Percentiles rank a stretch among this genome's conserved stretches.
phyloP scores from a whole-genome alignment of 768 basidiomycete species.

The Boletales sp. region DNA sequence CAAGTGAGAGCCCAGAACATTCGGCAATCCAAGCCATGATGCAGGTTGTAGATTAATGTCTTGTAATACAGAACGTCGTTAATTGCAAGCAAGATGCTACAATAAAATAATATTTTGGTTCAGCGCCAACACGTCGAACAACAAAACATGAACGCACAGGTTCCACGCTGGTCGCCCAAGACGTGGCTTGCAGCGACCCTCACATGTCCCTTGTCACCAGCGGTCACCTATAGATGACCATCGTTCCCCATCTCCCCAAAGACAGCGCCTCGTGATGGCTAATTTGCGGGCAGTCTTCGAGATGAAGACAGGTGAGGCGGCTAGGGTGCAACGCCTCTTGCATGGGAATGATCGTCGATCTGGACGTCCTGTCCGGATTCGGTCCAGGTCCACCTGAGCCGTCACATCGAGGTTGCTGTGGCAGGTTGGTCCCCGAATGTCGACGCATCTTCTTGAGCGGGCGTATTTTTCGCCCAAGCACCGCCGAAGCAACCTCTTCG shows the following conservation, averaged over 20 bases:
- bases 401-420: slow-evolving; percentile 9
- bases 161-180: slow-evolving; percentile 14
- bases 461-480: slow-evolving; percentile 29
- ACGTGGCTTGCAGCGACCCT: not conserved
- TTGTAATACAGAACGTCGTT: slow-evolving; percentile 17
- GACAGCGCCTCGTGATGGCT: slow-evolving; percentile 35
- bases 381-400: not conserved
- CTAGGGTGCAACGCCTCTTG: slow-evolving; percentile 33
- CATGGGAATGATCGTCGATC: slow-evolving; percentile 35
- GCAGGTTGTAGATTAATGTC: slow-evolving; percentile 20
- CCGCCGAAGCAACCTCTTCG: slow-evolving; percentile 23
- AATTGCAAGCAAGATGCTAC: slow-evolving; percentile 11
- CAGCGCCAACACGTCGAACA: slow-evolving; percentile 6
- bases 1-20: too few species aligned
- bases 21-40: not conserved
- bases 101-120: slow-evolving; percentile 15
- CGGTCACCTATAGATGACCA: slow-evolving; percentile 22
- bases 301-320: slow-evolving; percentile 40
- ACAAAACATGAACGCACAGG: slow-evolving; percentile 18
- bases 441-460: slow-evolving; percentile 33
- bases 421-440: slow-evolving; percentile 3
- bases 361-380: slow-evolving; percentile 18
- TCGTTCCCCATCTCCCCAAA: slow-evolving; percentile 35
- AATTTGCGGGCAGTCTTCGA: slow-evolving; percentile 40
- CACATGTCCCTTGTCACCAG: not conserved